A percentile compares a stretch with the other conserved stretches of the same genome.
These are phyloP conservation scores for Metarhizium rileyi DNA, from an alignment of 2,329 filamentous ascomycete species.

Conservation along the genomic window DNA sequence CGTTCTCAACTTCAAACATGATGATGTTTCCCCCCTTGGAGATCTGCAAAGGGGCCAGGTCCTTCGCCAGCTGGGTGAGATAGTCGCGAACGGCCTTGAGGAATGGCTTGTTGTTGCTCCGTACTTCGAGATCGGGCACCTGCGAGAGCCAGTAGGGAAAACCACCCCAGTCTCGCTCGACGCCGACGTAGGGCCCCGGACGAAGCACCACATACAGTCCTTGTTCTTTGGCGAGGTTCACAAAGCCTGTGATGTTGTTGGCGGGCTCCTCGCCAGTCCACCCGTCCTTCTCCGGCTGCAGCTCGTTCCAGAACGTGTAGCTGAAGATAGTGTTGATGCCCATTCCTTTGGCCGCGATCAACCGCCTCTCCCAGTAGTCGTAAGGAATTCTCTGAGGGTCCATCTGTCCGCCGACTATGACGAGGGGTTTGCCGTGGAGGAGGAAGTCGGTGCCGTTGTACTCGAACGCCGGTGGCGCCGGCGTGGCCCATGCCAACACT, in stretches of 20 bases:
- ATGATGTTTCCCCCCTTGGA: slow-evolving; percentile 32
- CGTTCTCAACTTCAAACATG: slow-evolving; percentile 40
- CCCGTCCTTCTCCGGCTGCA: slow-evolving; percentile 28
- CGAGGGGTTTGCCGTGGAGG: not conserved
- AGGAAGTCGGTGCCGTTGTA: not conserved
- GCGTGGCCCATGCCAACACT: not conserved
- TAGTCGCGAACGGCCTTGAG: slow-evolving; percentile 26
- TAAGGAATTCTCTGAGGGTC: slow-evolving; percentile 36
- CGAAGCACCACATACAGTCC: slow-evolving; percentile 34
- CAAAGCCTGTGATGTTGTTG: slow-evolving; percentile 39
- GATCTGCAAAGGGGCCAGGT: slow-evolving; percentile 25
- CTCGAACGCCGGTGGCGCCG: slow-evolving; percentile 12
- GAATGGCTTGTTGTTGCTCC: slow-evolving; percentile 29
- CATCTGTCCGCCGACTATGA: slow-evolving; percentile 30
- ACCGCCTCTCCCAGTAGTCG: slow-evolving; percentile 34
- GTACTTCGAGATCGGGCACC: slow-evolving; percentile 23
- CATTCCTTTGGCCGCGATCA: slow-evolving; percentile 34
- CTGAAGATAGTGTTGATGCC: slow-evolving; percentile 39
- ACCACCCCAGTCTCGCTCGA: slow-evolving; percentile 36
- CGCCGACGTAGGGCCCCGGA: slow-evolving; percentile 37
- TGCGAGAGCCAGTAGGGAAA: slow-evolving; percentile 34
- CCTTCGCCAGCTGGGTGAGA: slow-evolving; percentile 24
- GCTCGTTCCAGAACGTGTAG: slow-evolving; percentile 38
- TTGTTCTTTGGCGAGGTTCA: slow-evolving; percentile 35
- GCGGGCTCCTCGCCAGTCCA: slow-evolving; percentile 14